Percentiles rank a stretch among this genome's conserved stretches.
Evolutionary conservation across 2,329 filamentous ascomycete species (phyloP).

Genomic region (Fusarium sp.): DNA sequence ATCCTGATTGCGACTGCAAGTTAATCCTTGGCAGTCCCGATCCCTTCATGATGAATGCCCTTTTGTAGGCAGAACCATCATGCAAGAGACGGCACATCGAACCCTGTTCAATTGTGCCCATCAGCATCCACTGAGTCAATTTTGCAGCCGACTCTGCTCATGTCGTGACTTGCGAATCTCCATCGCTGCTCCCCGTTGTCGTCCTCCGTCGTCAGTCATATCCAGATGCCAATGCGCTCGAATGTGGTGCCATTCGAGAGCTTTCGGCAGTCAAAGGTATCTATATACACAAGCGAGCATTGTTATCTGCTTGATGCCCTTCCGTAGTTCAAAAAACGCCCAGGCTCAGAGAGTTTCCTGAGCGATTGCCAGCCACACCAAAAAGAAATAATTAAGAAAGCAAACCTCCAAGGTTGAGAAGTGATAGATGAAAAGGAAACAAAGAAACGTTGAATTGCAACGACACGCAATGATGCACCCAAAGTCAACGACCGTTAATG

Average conservation of each 20-base stretch:
- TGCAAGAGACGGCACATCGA: constrained; percentile 35
- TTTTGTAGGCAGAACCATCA: constrained; percentile 17
- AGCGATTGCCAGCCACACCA: constrained; percentile 17
- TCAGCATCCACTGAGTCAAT: constrained; percentile 38
- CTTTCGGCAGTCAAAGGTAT: constrained; percentile 42
- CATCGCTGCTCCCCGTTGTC: constrained; percentile 32
- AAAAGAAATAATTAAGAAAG: constrained; percentile 44
- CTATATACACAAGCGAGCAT: constrained; percentile 44
- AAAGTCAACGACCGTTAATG: constrained; percentile 45
- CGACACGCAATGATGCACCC: constrained; percentile 42
- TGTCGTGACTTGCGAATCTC: constrained; percentile 26
- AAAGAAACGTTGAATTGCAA: constrained; percentile 38
- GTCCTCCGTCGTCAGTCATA: constrained; percentile 47
- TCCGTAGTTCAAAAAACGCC: constrained; percentile 8
- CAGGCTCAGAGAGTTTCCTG: constrained; percentile 6
- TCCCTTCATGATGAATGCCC: constrained; percentile 25
- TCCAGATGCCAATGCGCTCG: constrained; percentile 41
- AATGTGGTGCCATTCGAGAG: constrained; percentile 33
- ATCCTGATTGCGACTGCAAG: constrained; percentile 48
- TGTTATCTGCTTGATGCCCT: constrained; percentile 39
- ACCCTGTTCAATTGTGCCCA: constrained; percentile 26
- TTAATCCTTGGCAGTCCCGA: constrained; percentile 31
- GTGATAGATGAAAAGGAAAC: constrained; percentile 27
- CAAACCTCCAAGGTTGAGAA: constrained; percentile 33
- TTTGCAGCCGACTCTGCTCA: constrained; percentile 43